phyloP scores from a whole-genome alignment of 371 early-diverging fungal species.

The Circinella minor region DNA sequence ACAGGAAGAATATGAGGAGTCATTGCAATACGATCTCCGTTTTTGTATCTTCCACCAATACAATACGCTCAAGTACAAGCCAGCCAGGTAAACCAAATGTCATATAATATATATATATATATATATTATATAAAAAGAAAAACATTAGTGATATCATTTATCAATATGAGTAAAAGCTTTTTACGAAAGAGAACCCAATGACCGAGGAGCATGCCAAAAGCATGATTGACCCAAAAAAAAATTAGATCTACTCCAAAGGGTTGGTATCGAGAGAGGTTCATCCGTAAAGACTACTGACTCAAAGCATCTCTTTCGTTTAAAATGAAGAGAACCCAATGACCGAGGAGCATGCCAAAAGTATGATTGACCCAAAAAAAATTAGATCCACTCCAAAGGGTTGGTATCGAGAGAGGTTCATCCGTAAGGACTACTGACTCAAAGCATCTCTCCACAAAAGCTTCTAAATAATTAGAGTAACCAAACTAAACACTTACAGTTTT shows the following conservation, averaged over 20 bases:
- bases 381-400: conserved; percentile 10
- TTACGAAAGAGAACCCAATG: conserved; percentile 12
- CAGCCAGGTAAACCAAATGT: too few relatives aligned
- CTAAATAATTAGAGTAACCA: conserved; percentile 1
- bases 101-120: too few relatives aligned
- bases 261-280: conserved; percentile 13
- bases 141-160: conserved; percentile 7
- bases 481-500: conserved; percentile 10
- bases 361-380: conserved; percentile 4
- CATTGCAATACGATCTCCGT: too few relatives aligned
- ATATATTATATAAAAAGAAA: too few relatives aligned
- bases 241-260: conserved; percentile 7
- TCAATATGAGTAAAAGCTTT: conserved; percentile 8
- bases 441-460: conserved; percentile 11
- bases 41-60: too few relatives aligned
- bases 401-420: conserved; percentile 13
- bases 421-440: conserved; percentile 10
- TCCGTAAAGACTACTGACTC: conserved; percentile 11
- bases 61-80: too few relatives aligned
- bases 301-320: conserved; percentile 9
- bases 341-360: conserved; percentile 6
- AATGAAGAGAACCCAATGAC: conserved; percentile 11
- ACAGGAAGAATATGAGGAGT: too few relatives aligned
- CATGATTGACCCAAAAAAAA: conserved; percentile 12
- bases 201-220: conserved; percentile 8